Conservation (phyloP, 164 flowering plant species). For the Platanus orientalis region DNA sequence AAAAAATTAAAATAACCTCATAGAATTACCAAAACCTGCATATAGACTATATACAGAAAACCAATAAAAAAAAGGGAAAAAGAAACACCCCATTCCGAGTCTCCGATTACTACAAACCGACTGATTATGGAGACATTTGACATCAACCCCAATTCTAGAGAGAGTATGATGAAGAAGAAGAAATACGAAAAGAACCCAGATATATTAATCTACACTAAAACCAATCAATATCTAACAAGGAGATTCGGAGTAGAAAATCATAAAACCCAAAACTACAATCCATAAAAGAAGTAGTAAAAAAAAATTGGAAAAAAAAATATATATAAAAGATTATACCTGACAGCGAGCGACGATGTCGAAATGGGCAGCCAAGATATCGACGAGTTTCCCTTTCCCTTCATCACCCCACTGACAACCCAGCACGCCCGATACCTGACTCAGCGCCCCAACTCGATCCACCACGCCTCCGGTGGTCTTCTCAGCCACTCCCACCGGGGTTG, state of each 20-base stretch:
- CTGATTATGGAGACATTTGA: too few relatives aligned
- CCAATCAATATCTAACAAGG: background rate
- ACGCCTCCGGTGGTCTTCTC: conserved; percentile 20
- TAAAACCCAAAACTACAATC: background rate
- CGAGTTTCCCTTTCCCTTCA: conserved; percentile 96
- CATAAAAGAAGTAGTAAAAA: too few relatives aligned
- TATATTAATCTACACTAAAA: conserved; percentile 5
- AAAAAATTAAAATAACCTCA: too few relatives aligned
- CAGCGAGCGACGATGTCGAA: conserved; percentile 95
- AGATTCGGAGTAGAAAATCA: background rate
- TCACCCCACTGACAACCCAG: conserved; percentile 94
- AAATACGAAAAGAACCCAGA: too few relatives aligned
- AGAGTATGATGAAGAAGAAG: too few relatives aligned
- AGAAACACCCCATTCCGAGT: too few relatives aligned
- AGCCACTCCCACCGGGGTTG: conserved; percentile 23
- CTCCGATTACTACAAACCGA: too few relatives aligned
- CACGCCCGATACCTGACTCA: conserved; percentile 89
- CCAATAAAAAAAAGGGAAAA: too few relatives aligned
- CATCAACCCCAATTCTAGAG: too few relatives aligned
- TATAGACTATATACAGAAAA: too few relatives aligned
- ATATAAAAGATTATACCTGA: conserved; percentile 43
- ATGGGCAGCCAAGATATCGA: conserved; percentile 79
- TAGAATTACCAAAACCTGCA: too few relatives aligned
- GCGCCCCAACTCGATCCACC: conserved; percentile 44
- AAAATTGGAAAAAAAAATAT: background rate